Evolutionary conservation across 495 filamentous ascomycete species (phyloP).

Genomic region (Neurospora tetrasperma): DNA sequence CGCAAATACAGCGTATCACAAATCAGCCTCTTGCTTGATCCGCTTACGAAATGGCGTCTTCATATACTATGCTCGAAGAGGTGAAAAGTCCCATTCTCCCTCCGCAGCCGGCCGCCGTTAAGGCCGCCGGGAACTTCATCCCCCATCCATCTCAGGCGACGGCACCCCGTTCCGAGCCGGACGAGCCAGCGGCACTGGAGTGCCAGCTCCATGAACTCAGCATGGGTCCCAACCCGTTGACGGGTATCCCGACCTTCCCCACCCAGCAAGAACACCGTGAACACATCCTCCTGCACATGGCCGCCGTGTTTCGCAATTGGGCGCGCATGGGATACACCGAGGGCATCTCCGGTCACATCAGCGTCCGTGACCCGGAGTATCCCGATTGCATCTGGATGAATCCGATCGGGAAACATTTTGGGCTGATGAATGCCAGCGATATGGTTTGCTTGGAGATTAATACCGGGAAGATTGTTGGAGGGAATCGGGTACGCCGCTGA

Average conservation of each 20-base stretch:
- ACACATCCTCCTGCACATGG: conserved; percentile 48
- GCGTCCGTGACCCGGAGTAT: conserved; percentile 51
- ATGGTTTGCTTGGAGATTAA: conserved; percentile 45
- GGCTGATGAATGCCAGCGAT: conserved; percentile 40
- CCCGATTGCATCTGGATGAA: conserved; percentile 59
- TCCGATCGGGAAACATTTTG: conserved; percentile 48
- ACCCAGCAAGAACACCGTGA: conserved; percentile 29
- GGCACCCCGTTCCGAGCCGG: neutral
- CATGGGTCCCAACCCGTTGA: neutral
- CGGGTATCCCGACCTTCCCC: conserved; percentile 38
- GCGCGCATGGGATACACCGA: conserved; percentile 51
- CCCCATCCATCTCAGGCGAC: neutral
- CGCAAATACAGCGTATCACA: neutral
- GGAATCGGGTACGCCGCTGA: conserved; percentile 16
- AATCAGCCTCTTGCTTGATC: neutral
- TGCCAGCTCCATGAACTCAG: neutral
- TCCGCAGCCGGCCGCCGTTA: neutral
- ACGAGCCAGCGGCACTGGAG: neutral
- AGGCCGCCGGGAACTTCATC: neutral
- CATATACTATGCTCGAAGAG: neutral
- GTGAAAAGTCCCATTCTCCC: neutral
- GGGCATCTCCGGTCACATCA: conserved; percentile 56
- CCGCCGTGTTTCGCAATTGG: conserved; percentile 49
- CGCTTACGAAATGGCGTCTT: neutral
- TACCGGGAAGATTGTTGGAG: conserved; percentile 42